Conservation (phyloP, 768 basidiomycete species). For the Suillus tomentosus region DNA sequence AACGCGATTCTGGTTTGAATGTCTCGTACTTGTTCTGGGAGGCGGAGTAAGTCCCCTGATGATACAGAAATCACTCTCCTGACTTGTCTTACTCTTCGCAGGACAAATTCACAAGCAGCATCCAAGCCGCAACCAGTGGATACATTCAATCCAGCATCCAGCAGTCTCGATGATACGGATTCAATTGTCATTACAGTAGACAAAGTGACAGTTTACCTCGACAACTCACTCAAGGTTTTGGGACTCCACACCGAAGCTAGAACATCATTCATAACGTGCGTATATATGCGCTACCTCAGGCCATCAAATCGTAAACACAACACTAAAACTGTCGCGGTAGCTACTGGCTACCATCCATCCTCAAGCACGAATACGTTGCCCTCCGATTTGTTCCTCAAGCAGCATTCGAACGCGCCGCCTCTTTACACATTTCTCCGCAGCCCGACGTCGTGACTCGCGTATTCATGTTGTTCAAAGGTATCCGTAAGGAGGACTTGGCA, state of each 20-base stretch:
- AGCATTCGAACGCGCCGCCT: neutral
- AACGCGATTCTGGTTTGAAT: neutral
- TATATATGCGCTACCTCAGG: neutral
- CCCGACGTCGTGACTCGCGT: neutral
- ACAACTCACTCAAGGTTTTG: neutral
- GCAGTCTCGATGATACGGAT: too few species aligned
- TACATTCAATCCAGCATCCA: too few species aligned
- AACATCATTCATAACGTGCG: slow-evolving; percentile 1
- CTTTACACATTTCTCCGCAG: neutral
- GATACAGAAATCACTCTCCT: too few species aligned
- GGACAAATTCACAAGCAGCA: too few species aligned
- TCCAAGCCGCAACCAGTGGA: too few species aligned
- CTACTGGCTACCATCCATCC: neutral
- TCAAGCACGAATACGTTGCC: neutral
- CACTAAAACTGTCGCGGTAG: neutral
- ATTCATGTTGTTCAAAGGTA: neutral
- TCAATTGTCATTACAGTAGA: neutral
- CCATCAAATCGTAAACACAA: neutral
- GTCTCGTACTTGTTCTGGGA: too few species aligned
- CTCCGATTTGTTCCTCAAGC: neutral
- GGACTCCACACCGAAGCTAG: neutral
- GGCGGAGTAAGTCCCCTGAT: too few species aligned
- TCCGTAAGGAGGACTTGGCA: neutral
- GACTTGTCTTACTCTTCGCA: too few species aligned
- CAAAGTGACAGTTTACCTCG: neutral